Evolutionary conservation across 768 basidiomycete species (phyloP).

Genomic region (Lactifluus rugatus): DNA sequence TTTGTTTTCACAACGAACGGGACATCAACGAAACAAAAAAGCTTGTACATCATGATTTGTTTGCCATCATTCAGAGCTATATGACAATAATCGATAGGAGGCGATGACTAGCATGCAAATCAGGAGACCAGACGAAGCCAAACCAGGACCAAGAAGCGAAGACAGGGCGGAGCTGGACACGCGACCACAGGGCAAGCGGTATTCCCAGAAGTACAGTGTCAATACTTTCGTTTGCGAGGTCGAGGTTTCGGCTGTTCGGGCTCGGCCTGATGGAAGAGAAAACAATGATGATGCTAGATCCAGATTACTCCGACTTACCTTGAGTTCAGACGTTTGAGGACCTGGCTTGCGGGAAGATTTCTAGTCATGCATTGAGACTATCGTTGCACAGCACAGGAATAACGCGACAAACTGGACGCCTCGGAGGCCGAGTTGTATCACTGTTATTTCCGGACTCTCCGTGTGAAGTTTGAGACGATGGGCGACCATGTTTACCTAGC

Average conservation of each 20-base stretch:
- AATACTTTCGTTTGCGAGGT: conserved; percentile 11
- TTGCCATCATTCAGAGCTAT: neutral
- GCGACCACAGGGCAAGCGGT: neutral
- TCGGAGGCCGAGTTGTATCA: conserved; percentile 3
- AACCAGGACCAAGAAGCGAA: neutral
- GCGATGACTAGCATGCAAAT: neutral
- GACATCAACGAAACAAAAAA: neutral
- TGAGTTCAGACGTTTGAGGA: conserved; percentile 3
- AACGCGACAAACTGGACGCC: conserved; percentile 7
- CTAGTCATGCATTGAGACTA: neutral
- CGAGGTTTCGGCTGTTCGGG: conserved; percentile 13
- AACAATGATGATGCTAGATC: neutral
- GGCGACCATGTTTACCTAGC: conserved; percentile 17
- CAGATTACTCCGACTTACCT: conserved; percentile 1
- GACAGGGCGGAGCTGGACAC: neutral
- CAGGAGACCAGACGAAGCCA: neutral
- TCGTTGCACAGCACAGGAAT: neutral
- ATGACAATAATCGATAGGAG: neutral
- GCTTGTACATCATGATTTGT: neutral
- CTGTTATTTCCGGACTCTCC: neutral
- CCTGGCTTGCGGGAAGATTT: conserved; percentile 4
- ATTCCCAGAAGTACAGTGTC: neutral
- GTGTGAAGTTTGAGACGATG: conserved; percentile 29
- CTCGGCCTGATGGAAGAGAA: neutral
- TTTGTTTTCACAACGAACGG: neutral